Evolutionary conservation across 257 asterid species (phyloP), one percentile per base, ranked within the genome.

Genomic region (Nicotiana paniculata): DNA sequence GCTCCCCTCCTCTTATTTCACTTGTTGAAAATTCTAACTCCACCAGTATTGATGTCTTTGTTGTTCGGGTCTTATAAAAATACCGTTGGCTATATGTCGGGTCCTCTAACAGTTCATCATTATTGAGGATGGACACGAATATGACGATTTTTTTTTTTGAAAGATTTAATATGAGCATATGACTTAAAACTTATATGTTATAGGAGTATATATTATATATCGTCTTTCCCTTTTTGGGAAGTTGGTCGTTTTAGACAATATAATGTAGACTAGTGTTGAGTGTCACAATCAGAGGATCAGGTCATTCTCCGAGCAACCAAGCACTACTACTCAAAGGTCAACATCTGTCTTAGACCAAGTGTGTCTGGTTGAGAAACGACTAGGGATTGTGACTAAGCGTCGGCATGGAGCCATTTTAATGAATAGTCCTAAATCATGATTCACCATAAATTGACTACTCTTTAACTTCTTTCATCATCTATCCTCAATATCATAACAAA

Each of bases 301-400:
- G 4, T 37, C 26, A 74, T 26, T 55, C 21, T 55, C 24, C 61
- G 35, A 48, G 13, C 35, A 24, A 46, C 1, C 58, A n/a, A 69
- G 55, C 55, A 43, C 48, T 21, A 70, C 17, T n/a, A 43, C 3
- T n/a, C 12, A 70, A 21, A 11, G 59, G 59, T 72, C 24, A 72
- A 72, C 59, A 46, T 72, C 79, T 53, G 33, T 74, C 62, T 21
- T 46, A 74, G 39, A 74, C 15, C 39, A 74, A 74, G 62, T 74
- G 39, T 10, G 39, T 74, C 59, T 72, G 1, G 43, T 48, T 26
- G 62, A 74, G 62, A 74, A 46, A 72, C 57, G 15, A 26, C 35
- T 48, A 6, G 79, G 79, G 62, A 74, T 74, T 74, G 79, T 74
- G 79, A 74, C 79, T 74, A 74, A 74, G 61, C 5, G 3, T 72